Base-by-base conservation (phyloP, 1,139 yeast genomes). In the Kurtzmaniella quercitrusa region DNA sequence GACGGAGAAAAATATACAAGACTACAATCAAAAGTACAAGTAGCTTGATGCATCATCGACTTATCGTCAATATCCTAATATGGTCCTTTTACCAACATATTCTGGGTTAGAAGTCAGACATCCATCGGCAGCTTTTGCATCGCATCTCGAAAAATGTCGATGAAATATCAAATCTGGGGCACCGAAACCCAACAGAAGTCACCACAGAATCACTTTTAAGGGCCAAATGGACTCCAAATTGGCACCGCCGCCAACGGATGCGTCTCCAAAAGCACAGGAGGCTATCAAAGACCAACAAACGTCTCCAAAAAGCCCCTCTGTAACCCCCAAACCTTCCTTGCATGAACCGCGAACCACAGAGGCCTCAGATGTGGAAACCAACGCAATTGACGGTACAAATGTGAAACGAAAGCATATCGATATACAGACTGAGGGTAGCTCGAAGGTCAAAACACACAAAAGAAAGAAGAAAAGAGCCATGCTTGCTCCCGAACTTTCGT, bases 401-500 rank as follows among this genome's bases (percentile, higher is more conserved):
- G 31, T 3, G 31, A 27, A 27, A 27, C 31, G 31, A n/a, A 27
- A 27, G 14, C 12, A 27, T 27, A 27, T 7, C 12, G 31, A 27
- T 10, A 11, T 27, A n/a, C 6, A 27, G 14, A 10, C 6, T 4
- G 31, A n/a, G 31, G 31, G 12, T 3, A 27, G 5, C 14, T 4
- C 12, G 6, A 31, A 31, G 18, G 16, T 5, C 11, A 31, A 31
- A 15, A 4, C 18, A 4, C 70, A 66, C 47, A 68, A 68, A 48
- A 55, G 62, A 47, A 68, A 67, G 49, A 41, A 57, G 44, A 58
- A 64, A 43, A 71, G 73, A 49, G 62, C 68, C 17, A 51, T 57
- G 25, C 17, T 36, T n/a, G 15, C 15, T 9, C 38, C 38, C 2
- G 27, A 18, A 14, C 15, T 36, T 5, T 19, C 25, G 3, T 59